Evolutionary conservation across 306 rosid species (phyloP).

Genomic region (Cercis canadensis): DNA sequence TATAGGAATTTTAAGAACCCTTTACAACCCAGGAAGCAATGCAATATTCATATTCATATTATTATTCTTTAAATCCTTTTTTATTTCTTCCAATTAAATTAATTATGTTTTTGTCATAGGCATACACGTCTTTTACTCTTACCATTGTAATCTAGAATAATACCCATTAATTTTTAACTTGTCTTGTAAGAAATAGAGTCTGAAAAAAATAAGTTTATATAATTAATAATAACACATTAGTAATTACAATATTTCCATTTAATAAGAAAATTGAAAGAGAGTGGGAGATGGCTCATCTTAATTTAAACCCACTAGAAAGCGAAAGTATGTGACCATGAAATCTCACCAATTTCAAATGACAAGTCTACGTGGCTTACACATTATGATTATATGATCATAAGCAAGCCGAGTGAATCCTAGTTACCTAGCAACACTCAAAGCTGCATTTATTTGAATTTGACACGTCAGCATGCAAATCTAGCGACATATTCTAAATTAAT

Average conservation of each 20-base stretch:
- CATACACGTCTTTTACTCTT: not conserved
- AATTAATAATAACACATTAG: too few species aligned
- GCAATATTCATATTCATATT: not conserved
- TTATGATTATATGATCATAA: not conserved
- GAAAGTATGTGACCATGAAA: not conserved
- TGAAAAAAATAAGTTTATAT: too few species aligned
- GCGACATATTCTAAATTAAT: too few species aligned
- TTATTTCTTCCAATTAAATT: not conserved
- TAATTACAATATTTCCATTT: not conserved
- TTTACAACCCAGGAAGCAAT: conserved; percentile 12
- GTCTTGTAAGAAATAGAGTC: too few species aligned
- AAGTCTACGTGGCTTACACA: not conserved
- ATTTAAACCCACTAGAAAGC: too few species aligned
- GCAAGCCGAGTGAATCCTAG: conserved; percentile 1
- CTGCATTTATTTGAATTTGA: not conserved
- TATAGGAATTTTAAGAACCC: not conserved
- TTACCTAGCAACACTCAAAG: not conserved
- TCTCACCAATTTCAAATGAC: conserved; percentile 16
- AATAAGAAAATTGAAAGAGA: too few species aligned
- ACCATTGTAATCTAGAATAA: too few species aligned
- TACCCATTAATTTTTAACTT: too few species aligned
- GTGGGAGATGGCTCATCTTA: too few species aligned
- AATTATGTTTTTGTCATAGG: conserved; percentile 6
- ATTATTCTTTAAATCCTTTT: too few species aligned
- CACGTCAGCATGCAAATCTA: not conserved